Percentiles rank a stretch among this genome's conserved stretches.
These are phyloP conservation scores for Henckelia pumila DNA, from an alignment of 257 asterid species.

Conservation along the genomic window DNA sequence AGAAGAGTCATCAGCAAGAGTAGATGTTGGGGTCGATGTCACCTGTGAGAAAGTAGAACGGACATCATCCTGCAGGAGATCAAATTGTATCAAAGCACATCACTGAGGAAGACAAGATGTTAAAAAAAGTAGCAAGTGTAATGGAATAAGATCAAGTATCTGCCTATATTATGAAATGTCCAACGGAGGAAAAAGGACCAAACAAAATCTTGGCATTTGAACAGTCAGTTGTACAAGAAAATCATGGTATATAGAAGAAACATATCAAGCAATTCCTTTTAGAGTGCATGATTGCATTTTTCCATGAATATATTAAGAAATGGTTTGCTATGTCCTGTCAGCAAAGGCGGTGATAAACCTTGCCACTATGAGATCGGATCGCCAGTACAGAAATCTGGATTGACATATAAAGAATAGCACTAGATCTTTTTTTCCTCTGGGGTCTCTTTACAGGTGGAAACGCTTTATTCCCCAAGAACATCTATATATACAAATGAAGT, in stretches of 20 bases:
- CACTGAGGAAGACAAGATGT: slow-evolving; percentile 11
- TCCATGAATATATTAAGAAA: background rate
- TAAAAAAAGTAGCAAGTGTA: slow-evolving; percentile 19
- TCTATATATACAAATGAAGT: background rate
- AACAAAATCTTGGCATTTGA: background rate
- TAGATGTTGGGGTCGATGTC: slow-evolving; percentile 53
- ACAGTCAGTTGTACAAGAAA: slow-evolving; percentile 13
- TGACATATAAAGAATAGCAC: no score
- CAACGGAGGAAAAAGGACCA: background rate
- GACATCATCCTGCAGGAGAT: slow-evolving; percentile 59
- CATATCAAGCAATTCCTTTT: background rate
- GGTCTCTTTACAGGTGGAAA: background rate
- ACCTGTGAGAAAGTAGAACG: slow-evolving; percentile 53
- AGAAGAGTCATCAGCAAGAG: slow-evolving; percentile 53
- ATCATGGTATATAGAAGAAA: background rate
- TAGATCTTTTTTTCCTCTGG: background rate
- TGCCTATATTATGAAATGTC: slow-evolving; percentile 14
- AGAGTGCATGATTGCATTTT: no score
- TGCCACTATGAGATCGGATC: background rate
- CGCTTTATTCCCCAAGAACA: background rate
- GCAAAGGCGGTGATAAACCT: background rate
- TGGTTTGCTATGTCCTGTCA: background rate
- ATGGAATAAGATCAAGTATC: slow-evolving; percentile 16
- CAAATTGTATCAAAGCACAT: slow-evolving; percentile 27
- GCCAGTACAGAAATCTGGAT: background rate